Percentiles rank a stretch among this genome's conserved stretches.
Evolutionary conservation across 352 stramenopile species (phyloP).

Genomic region (Phytophthora melonis): DNA sequence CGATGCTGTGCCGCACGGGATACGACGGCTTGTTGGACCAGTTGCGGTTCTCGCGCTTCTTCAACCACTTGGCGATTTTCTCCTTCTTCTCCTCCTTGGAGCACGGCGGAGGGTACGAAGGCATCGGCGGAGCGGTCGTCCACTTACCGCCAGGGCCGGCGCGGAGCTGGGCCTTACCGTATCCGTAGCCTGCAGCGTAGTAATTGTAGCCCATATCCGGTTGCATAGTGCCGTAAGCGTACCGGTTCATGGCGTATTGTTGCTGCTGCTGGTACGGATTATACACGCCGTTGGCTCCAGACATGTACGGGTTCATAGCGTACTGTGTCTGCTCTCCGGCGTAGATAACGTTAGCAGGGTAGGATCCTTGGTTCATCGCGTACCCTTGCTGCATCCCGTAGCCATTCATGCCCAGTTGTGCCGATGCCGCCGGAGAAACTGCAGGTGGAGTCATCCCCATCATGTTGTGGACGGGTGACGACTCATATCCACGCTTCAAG

Average conservation of each 20-base stretch:
- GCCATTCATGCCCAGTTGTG: constrained; percentile 37
- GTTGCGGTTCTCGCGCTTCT: constrained; percentile 86
- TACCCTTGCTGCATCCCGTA: constrained; percentile 49
- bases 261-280: constrained; percentile 57
- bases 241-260: constrained; percentile 51
- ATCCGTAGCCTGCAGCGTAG: constrained; percentile 66
- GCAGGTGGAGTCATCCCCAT: constrained; percentile 39
- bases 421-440: constrained; percentile 32
- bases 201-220: constrained; percentile 66
- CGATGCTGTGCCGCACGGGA: constrained; percentile 84
- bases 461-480: constrained; percentile 41
- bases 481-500: constrained; percentile 57
- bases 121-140: constrained; percentile 75
- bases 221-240: constrained; percentile 50
- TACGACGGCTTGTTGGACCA: constrained; percentile 90
- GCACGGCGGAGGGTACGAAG: constrained; percentile 76
- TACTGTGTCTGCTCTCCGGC: constrained; percentile 38
- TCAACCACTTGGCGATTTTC: constrained; percentile 86
- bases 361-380: constrained; percentile 35
- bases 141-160: constrained; percentile 69
- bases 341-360: constrained; percentile 53
- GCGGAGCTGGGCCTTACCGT: constrained; percentile 57
- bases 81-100: constrained; percentile 88
- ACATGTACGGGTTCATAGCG: constrained; percentile 47
- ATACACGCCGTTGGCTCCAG: constrained; percentile 31